Conservation (phyloP, 495 filamentous ascomycete species). For the Podospora tetraspora region DNA sequence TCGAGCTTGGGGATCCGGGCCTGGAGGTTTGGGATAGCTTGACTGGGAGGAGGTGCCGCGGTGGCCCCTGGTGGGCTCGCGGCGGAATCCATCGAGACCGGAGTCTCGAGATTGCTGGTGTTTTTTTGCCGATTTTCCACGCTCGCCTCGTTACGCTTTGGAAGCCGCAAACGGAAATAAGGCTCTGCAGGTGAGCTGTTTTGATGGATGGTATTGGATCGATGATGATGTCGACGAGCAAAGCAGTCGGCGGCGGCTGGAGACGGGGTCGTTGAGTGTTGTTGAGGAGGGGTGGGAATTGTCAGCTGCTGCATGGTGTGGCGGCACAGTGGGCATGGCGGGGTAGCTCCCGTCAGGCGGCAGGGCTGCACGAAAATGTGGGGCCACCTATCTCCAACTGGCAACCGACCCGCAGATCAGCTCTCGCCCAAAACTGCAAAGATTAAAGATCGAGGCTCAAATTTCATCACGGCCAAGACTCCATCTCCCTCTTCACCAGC, state of each 20-base stretch:
- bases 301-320: neutral
- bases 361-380: neutral
- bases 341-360: neutral
- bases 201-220: neutral
- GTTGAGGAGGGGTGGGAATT: neutral
- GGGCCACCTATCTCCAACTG: neutral
- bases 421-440: neutral
- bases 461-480: neutral
- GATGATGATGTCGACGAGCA: neutral
- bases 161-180: neutral
- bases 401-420: neutral
- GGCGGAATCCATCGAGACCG: neutral
- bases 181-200: neutral
- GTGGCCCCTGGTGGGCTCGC: neutral
- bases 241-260: neutral
- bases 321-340: neutral
- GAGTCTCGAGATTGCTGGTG: too few species aligned
- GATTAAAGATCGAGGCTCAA: neutral
- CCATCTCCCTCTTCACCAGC: constrained; percentile 5
- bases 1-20: constrained; percentile 64
- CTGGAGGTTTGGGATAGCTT: constrained; percentile 51
- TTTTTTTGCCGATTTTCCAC: neutral
- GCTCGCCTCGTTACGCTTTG: neutral
- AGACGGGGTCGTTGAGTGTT: neutral
- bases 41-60: neutral